Percentiles rank a stretch among this genome's conserved stretches.
phyloP scores from a whole-genome alignment of 108 stramenopile genomes.

The Cyclotella cryptica region DNA sequence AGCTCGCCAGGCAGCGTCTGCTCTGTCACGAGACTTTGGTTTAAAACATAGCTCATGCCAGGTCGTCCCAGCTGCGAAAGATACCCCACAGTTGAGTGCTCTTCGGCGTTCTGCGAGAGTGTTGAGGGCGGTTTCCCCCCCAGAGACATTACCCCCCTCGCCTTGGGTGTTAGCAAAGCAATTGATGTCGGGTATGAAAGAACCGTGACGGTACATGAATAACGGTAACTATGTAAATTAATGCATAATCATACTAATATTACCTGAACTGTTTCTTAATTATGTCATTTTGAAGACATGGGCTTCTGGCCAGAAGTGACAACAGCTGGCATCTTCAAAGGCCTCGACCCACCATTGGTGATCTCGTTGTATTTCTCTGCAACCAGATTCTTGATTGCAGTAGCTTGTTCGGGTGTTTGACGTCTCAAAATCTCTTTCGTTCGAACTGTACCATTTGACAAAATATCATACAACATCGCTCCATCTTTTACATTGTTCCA shows the following conservation, averaged over 20 bases:
- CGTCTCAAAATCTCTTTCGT: conserved; percentile 48
- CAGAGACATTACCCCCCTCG: conserved; percentile 45
- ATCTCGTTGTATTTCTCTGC: conserved; percentile 36
- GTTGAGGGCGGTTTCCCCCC: conserved; percentile 37
- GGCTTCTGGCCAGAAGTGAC: conserved; percentile 50
- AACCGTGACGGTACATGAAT: neutral
- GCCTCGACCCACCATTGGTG: conserved; percentile 40
- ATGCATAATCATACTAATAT: too few species aligned
- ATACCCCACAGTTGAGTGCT: conserved; percentile 65
- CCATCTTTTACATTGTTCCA: conserved; percentile 53
- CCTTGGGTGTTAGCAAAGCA: conserved; percentile 54
- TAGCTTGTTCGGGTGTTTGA: conserved; percentile 38
- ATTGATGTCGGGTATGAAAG: conserved; percentile 25
- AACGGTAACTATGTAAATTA: neutral
- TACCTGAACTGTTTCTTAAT: too few species aligned
- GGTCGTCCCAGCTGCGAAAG: conserved; percentile 72
- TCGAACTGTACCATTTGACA: conserved; percentile 51
- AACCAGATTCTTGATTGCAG: conserved; percentile 37
- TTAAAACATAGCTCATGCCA: conserved; percentile 35
- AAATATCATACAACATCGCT: conserved; percentile 40
- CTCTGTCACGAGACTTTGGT: conserved; percentile 63
- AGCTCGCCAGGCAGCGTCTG: conserved; percentile 73
- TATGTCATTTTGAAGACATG: neutral
- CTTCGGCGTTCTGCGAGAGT: conserved; percentile 60
- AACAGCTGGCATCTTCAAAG: conserved; percentile 48